phyloP scores from a whole-genome alignment of 2,329 filamentous ascomycete genomes.

The Colletotrichum brevisporum region DNA sequence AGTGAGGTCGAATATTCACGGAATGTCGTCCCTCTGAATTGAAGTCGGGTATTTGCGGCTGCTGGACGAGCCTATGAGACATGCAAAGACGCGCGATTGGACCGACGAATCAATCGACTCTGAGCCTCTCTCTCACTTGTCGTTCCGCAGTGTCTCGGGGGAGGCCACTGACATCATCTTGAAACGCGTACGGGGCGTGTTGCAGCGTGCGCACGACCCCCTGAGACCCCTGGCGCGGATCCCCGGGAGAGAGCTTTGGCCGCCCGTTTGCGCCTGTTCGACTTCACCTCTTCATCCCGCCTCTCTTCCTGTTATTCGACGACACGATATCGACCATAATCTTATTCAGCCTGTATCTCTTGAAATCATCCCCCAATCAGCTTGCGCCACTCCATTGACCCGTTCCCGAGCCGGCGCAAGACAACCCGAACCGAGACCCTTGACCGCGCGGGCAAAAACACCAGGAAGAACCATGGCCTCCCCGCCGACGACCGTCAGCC shows the following conservation, averaged over 20 bases:
- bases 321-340: neutral
- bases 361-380: neutral
- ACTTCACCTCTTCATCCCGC: conserved; percentile 2
- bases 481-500: conserved; percentile 31
- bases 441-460: neutral
- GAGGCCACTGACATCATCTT: conserved; percentile 38
- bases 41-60: conserved; percentile 29
- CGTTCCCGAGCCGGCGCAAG: neutral
- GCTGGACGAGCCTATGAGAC: conserved; percentile 9
- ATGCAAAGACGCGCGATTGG: neutral
- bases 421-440: no score
- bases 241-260: conserved; percentile 53
- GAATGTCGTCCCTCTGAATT: neutral
- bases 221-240: conserved; percentile 34
- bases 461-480: conserved; percentile 32
- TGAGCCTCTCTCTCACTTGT: neutral
- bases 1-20: neutral
- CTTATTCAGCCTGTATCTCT: no score
- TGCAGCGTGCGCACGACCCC: neutral
- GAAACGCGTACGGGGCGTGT: conserved; percentile 25
- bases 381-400: neutral
- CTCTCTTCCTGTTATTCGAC: neutral
- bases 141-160: neutral
- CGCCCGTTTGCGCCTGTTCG: conserved; percentile 13
- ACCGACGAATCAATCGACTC: conserved; percentile 14